These are phyloP conservation scores for Xylariales sp. DNA, from an alignment of 2,329 filamentous ascomycete species.

Conservation along the genomic window DNA sequence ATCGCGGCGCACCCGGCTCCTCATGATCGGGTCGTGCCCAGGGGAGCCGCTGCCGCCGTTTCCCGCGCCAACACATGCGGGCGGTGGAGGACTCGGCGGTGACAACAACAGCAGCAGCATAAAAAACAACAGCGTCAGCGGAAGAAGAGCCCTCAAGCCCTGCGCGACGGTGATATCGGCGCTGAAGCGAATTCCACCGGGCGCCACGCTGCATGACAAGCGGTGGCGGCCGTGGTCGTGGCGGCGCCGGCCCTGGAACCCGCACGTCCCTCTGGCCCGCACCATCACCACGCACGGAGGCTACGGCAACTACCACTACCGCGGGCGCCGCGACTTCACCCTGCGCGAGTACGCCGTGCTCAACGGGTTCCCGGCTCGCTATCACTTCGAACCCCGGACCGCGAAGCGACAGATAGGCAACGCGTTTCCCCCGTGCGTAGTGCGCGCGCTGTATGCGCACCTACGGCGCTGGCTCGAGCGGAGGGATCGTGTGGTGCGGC, in stretches of 20 bases:
- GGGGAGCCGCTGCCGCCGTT: slow-evolving; percentile 67
- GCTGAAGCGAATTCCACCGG: slow-evolving; percentile 27
- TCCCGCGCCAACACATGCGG: slow-evolving; percentile 56
- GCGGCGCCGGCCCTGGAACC: slow-evolving; percentile 35
- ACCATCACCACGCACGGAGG: slow-evolving; percentile 64
- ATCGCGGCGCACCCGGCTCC: slow-evolving; percentile 44
- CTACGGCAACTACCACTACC: slow-evolving; percentile 58
- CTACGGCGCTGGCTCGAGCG: slow-evolving; percentile 40
- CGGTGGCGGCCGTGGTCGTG: slow-evolving; percentile 21
- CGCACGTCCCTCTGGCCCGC: slow-evolving; percentile 40
- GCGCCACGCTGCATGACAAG: slow-evolving; percentile 36
- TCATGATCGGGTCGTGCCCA: slow-evolving; percentile 58
- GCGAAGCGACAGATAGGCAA: slow-evolving; percentile 70
- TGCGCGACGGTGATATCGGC: slow-evolving; percentile 42
- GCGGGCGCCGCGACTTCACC: slow-evolving; percentile 59
- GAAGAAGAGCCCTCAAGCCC: slow-evolving; percentile 23
- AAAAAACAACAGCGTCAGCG: too few relatives aligned
- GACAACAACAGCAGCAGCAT: too few relatives aligned
- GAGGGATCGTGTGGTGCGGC: slow-evolving; percentile 32
- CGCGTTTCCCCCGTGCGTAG: slow-evolving; percentile 64
- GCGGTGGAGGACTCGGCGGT: slow-evolving; percentile 23
- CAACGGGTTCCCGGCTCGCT: slow-evolving; percentile 62
- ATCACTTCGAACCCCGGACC: slow-evolving; percentile 47
- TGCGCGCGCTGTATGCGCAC: slow-evolving; percentile 44
- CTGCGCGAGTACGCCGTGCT: slow-evolving; percentile 63